Evolutionary conservation across 192 early-diverging fungal genomes (phyloP).

Genomic region (Kickxella alabastrina): DNA sequence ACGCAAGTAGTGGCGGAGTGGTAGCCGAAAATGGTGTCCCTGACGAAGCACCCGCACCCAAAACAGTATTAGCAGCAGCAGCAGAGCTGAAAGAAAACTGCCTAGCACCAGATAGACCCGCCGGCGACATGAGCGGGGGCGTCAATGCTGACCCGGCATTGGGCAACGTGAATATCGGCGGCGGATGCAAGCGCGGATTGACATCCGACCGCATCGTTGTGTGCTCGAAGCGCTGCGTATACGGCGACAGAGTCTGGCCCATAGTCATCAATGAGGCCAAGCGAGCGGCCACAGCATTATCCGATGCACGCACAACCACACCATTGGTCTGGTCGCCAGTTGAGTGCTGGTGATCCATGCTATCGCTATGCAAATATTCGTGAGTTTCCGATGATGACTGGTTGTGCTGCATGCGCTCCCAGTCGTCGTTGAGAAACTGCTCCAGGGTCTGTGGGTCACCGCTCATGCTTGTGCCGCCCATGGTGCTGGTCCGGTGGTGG

Average conservation of each 20-base stretch:
- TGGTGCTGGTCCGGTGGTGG: slow-evolving; percentile 33
- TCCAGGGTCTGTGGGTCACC: slow-evolving; percentile 30
- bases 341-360: background rate
- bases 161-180: background rate
- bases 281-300: slow-evolving; percentile 81
- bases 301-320: slow-evolving; percentile 66
- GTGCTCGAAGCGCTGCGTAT: slow-evolving; percentile 75
- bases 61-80: background rate
- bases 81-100: slow-evolving; percentile 19
- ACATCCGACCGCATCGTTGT: slow-evolving; percentile 68
- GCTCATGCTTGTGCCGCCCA: slow-evolving; percentile 29
- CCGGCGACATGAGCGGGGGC: slow-evolving; percentile 24
- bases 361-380: too few relatives aligned
- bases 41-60: background rate
- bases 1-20: slow-evolving; percentile 22
- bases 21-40: slow-evolving; percentile 21
- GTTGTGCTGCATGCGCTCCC: slow-evolving; percentile 39
- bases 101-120: slow-evolving; percentile 1
- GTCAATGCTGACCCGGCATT: slow-evolving; percentile 7
- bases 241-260: slow-evolving; percentile 86
- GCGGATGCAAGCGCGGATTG: slow-evolving; percentile 14
- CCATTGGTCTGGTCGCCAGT: slow-evolving; percentile 2
- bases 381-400: slow-evolving; percentile 6
- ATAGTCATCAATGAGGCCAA: slow-evolving; percentile 77
- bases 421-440: slow-evolving; percentile 42